Conservation (phyloP, 2,329 filamentous ascomycete genomes). For the Fusarium beomiforme region DNA sequence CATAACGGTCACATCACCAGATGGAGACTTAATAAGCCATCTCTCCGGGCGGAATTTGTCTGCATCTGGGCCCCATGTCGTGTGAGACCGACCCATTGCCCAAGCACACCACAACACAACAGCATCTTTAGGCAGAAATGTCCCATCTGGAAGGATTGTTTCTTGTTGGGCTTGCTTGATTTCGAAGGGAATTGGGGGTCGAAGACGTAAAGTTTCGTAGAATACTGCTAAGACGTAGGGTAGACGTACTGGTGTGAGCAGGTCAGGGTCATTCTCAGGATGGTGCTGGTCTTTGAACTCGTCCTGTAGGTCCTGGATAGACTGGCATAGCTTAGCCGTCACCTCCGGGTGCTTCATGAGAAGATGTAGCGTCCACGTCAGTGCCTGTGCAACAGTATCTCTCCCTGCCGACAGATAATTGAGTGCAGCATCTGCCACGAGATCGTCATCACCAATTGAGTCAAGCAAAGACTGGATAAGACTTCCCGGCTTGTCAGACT, state of each 20-base stretch:
- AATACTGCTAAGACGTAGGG: slow-evolving; percentile 71
- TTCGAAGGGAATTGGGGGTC: slow-evolving; percentile 73
- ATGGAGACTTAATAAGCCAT: slow-evolving; percentile 56
- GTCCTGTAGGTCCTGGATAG: slow-evolving; percentile 47
- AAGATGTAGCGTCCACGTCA: slow-evolving; percentile 72
- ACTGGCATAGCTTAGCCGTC: slow-evolving; percentile 53
- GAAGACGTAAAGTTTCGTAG: slow-evolving; percentile 69
- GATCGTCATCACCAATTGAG: slow-evolving; percentile 61
- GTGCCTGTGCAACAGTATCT: slow-evolving; percentile 71
- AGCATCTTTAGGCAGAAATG: slow-evolving; percentile 61
- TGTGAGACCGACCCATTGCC: slow-evolving; percentile 68
- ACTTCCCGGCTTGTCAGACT: slow-evolving; percentile 57
- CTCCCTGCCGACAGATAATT: slow-evolving; percentile 73
- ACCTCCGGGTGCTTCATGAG: slow-evolving; percentile 62
- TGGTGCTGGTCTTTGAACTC: not conserved
- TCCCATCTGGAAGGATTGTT: slow-evolving; percentile 68
- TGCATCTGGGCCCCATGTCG: slow-evolving; percentile 67
- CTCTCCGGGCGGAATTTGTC: slow-evolving; percentile 65
- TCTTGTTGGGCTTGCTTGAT: slow-evolving; percentile 66
- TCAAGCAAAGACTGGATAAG: slow-evolving; percentile 70
- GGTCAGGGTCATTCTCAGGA: slow-evolving; percentile 25
- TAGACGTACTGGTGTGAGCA: slow-evolving; percentile 54
- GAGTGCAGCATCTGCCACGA: slow-evolving; percentile 70
- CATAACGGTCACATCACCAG: slow-evolving; percentile 50
- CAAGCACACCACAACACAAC: slow-evolving; percentile 72